Conservation (phyloP, 768 basidiomycete species). For the Lanmaoa pseudosensibilis region DNA sequence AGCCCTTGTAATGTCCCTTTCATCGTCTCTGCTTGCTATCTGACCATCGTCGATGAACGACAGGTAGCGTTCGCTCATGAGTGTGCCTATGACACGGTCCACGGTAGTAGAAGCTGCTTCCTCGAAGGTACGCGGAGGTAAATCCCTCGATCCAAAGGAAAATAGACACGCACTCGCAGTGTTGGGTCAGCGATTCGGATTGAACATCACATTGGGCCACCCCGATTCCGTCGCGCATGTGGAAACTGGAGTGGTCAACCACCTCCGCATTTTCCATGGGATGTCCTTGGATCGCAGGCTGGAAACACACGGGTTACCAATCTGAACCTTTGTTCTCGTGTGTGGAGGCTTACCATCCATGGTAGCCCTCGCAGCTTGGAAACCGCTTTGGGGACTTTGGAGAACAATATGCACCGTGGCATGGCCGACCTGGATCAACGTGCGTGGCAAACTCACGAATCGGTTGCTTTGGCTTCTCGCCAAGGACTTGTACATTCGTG, state of each 20-base stretch:
- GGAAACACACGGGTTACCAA: conserved; percentile 7
- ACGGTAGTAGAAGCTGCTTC: not conserved
- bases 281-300: no score
- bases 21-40: not conserved
- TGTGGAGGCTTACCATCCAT: not conserved
- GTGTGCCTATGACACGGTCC: not conserved
- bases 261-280: no score
- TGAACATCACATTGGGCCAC: no score
- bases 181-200: not conserved
- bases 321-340: conserved; percentile 11
- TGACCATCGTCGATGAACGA: not conserved
- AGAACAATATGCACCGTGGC: not conserved
- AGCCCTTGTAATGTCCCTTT: not conserved
- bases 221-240: no score
- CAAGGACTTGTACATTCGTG: conserved; percentile 2
- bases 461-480: no score
- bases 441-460: not conserved
- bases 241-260: no score
- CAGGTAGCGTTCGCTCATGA: not conserved
- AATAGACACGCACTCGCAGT: not conserved
- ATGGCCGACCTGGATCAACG: conserved; percentile 1
- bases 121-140: not conserved
- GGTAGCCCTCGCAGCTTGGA: not conserved
- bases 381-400: not conserved
- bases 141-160: not conserved